Evolutionary conservation across 257 asterid species (phyloP), one percentile per base, ranked within the genome.

Genomic region (Jasminum sambac): DNA sequence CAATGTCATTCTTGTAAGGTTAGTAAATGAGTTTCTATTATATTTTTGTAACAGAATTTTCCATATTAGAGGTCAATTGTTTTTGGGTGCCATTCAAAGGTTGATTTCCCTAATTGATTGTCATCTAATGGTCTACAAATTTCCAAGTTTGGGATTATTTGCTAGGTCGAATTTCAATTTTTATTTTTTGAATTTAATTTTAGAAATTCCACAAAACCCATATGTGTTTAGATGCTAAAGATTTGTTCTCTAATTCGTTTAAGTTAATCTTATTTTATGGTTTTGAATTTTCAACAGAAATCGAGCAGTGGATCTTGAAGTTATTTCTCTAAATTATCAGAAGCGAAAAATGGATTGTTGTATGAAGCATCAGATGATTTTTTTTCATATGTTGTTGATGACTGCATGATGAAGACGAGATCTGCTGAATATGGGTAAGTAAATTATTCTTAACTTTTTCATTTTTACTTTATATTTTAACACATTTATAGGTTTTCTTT

Each of bases 371-470:
- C 59, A 64, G 44, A 59, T 41, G 25, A 36, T 24, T 50, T 61
- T 70, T 68, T 52, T 40, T 63, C 77, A 41, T 26, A 41, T 74
- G 58, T 16, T 16, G 70, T 50, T 5, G 74, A 67, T 64, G 67
- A 63, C 21, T 74, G 61, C 74, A 43, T 44, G 23, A 16, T 8
- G 39, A 83, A 81, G 70, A 81, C 77, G 79, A 86, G 67, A 41
- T 81, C 72, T 65, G 79, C 68, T 57, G 68, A 76, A 63, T 78
- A 78, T 59, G 93, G 93, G 93, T 84, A 83, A 9, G 34, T 68
- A 16, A 52, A 6, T 40, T 40, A 6, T 52, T 52, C 30, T 52
- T 2, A 2, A 52, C 16, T 23, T 10, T 55, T 1, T 1, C 59
- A 16, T n/a, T n/a, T n/a, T n/a, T n/a, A n/a, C n/a, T n/a, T n/a